Conservation (phyloP, 768 basidiomycete genomes). For the Pleurotus citrinopileatus region DNA sequence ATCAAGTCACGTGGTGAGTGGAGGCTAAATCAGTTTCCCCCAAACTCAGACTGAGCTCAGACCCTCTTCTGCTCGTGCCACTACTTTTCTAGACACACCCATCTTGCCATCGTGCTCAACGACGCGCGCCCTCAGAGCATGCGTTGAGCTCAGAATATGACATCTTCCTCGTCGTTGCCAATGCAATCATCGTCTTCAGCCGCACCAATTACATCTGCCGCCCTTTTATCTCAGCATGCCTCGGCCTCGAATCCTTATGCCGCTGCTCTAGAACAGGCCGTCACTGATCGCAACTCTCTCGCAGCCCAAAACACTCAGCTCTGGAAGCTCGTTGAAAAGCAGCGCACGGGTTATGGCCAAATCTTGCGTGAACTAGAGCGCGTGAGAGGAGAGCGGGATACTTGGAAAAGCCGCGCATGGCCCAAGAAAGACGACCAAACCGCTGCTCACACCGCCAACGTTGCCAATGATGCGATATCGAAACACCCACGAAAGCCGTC, state of each 20-base stretch:
- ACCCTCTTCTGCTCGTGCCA: neutral
- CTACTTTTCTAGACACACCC: neutral
- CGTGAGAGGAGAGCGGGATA: constrained; percentile 76
- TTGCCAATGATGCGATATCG: neutral
- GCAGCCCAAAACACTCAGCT: constrained; percentile 85
- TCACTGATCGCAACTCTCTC: constrained; percentile 79
- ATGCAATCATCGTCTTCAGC: constrained; percentile 30
- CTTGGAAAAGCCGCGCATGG: constrained; percentile 38
- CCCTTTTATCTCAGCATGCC: constrained; percentile 54
- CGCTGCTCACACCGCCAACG: constrained; percentile 21
- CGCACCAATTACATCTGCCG: constrained; percentile 44
- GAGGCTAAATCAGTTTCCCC: too few relatives aligned
- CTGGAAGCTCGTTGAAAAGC: constrained; percentile 95
- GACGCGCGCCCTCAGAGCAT: neutral
- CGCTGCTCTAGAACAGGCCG: constrained; percentile 74
- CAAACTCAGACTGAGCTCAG: neutral
- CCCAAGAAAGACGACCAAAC: constrained; percentile 34
- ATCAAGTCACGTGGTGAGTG: constrained; percentile 3
- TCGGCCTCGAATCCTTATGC: constrained; percentile 48
- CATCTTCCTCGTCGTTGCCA: constrained; percentile 25
- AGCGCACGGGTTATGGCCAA: constrained; percentile 75
- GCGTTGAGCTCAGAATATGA: neutral
- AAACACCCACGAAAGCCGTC: constrained; percentile 1
- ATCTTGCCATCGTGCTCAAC: neutral
- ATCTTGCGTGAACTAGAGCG: constrained; percentile 85